Evolutionary conservation across 371 early-diverging fungal genomes (phyloP).

Genomic region (Actinomucor elegans): DNA sequence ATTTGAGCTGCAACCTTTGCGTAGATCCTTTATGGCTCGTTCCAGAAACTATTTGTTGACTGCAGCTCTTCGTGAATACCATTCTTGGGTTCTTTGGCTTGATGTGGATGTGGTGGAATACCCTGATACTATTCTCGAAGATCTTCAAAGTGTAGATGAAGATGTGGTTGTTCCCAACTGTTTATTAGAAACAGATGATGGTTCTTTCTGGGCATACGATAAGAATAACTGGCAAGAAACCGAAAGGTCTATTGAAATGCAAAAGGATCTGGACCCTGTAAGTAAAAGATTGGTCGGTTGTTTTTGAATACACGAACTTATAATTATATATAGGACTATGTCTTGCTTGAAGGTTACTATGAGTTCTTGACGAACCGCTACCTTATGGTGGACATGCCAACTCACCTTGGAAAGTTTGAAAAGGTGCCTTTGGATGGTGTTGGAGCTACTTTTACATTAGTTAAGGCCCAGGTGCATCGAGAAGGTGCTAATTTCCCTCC

Average conservation of each 20-base stretch:
- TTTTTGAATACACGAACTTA: not conserved
- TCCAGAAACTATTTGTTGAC: conserved; percentile 60
- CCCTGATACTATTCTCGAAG: conserved; percentile 50
- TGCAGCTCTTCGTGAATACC: conserved; percentile 51
- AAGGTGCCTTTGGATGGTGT: conserved; percentile 38
- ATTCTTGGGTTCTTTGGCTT: conserved; percentile 70
- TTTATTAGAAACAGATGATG: conserved; percentile 36
- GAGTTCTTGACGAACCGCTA: conserved; percentile 42
- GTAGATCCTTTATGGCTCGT: conserved; percentile 58
- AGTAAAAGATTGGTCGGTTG: conserved; percentile 1
- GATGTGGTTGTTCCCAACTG: conserved; percentile 70
- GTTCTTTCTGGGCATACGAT: conserved; percentile 56
- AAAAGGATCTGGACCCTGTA: conserved; percentile 49
- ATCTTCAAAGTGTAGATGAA: conserved; percentile 60
- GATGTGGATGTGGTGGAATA: conserved; percentile 67
- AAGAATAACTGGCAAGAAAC: conserved; percentile 72
- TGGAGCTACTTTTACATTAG: conserved; percentile 46
- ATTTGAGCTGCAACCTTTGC: conserved; percentile 48
- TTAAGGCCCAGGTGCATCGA: conserved; percentile 66
- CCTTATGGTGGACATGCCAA: conserved; percentile 53
- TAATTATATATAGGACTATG: conserved; percentile 31
- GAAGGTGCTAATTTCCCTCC: conserved; percentile 66
- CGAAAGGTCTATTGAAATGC: conserved; percentile 47
- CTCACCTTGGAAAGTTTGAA: conserved; percentile 26
- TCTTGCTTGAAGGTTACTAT: conserved; percentile 46